Base-by-base conservation (phyloP, 1,284 basidiomycete genomes). In the Chiua sp. region DNA sequence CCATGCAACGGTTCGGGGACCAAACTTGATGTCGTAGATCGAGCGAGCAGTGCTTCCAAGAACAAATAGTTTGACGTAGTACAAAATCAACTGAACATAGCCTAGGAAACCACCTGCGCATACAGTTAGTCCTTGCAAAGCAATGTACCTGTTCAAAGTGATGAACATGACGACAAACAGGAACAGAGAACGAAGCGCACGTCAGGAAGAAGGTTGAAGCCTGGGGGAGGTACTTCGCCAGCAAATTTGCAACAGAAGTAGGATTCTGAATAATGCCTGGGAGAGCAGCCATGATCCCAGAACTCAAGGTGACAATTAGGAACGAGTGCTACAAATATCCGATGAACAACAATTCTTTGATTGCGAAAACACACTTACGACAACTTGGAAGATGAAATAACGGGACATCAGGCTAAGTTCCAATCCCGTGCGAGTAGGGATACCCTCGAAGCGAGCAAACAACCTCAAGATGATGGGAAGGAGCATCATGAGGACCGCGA, bases 181-280 rank as follows among this genome's bases (percentile, higher is more conserved):
- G 15, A 15, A 42, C 11, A n/a, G 62, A 56, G 63, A 62, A 74
- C n/a, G n/a, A 68, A 56, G 77, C 86, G 63, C 79, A 96, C 78
- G 94, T 96, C 56, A 98, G 82, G 90, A 98, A 98, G 86, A 98
- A 99, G 60, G 88, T 96, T 22, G 92, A 94, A 0, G 94, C 92
- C 62, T 84, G 75, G 1, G 97, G 97, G 23, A 99, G 80, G 55
- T 93, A 87, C 42, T 76, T 65, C 0, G 94, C 91, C 51, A 98
- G 81, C 11, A 92, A 75, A 0, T 77, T 81, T 0, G 94, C 88
- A 32, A 91, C 79, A 7, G 81, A 82, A 2, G 78, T 76, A 0
- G 92, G 89, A 68, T 89, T 82, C 52, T 86, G 74, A 16, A 86
- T 72, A 37, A 97, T 75, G n/a, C 79, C 69, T 3, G 82, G 79